Conservation (phyloP, 345 rosid genomes). For the Hevea brasiliensis region DNA sequence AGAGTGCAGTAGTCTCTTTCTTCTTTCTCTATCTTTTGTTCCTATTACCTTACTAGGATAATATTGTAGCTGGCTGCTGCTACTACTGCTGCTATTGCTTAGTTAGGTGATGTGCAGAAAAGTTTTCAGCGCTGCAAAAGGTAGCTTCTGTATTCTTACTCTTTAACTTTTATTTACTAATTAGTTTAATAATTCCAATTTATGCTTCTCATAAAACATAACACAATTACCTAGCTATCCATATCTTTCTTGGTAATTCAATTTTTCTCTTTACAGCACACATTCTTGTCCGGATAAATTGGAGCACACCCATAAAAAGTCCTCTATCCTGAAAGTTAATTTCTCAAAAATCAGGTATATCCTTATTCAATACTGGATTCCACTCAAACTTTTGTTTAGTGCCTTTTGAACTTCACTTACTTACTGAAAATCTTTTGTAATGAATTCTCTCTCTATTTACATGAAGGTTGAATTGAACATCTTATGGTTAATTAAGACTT, state of each 20-base stretch:
- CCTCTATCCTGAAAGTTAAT: slow-evolving; percentile 1
- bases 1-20: slow-evolving; percentile 17
- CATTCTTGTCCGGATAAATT: slow-evolving; percentile 17
- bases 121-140: slow-evolving; percentile 47
- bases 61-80: slow-evolving; percentile 18
- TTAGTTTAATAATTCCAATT: not conserved
- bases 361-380: not conserved
- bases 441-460: not conserved
- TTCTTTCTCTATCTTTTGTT: slow-evolving; percentile 21
- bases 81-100: slow-evolving; percentile 40
- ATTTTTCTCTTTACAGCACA: slow-evolving; percentile 12
- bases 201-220: not conserved
- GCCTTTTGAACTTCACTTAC: slow-evolving; percentile 14
- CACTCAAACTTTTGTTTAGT: slow-evolving; percentile 5
- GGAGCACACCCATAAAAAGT: slow-evolving; percentile 14
- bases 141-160: slow-evolving; percentile 44
- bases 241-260: slow-evolving; percentile 1
- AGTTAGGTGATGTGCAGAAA: slow-evolving; percentile 47
- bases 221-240: not conserved
- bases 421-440: not conserved
- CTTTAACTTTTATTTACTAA: slow-evolving; percentile 3
- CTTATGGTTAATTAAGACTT: not conserved
- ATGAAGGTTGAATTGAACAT: slow-evolving; percentile 7
- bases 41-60: slow-evolving; percentile 45
- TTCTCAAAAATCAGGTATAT: not conserved